Conservation (phyloP, 2,329 filamentous ascomycete species). For the Magnaporthiopsis incrustans region DNA sequence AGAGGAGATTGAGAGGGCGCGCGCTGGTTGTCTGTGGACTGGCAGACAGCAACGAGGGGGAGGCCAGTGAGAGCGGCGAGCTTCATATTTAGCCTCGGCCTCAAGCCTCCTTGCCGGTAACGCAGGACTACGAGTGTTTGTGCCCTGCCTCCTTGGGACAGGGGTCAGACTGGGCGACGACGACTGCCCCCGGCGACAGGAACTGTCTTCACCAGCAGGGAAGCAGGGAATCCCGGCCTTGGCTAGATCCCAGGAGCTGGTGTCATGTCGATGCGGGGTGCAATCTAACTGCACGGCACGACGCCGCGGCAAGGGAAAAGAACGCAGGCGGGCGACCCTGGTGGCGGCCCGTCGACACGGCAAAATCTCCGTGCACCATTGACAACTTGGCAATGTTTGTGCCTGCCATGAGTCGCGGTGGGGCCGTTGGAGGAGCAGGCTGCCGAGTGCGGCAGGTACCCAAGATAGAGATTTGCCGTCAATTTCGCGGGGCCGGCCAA, state of each 20-base stretch:
- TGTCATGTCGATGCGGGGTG: not conserved
- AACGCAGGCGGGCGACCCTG: too few relatives aligned
- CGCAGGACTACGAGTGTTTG: too few relatives aligned
- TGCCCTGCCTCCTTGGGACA: too few relatives aligned
- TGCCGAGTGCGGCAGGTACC: not conserved
- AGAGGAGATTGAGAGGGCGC: not conserved
- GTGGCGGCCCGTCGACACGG: too few relatives aligned
- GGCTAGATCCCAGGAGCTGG: not conserved
- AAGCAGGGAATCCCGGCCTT: not conserved
- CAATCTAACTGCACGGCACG: not conserved
- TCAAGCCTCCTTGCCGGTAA: too few relatives aligned
- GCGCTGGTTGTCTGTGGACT: not conserved
- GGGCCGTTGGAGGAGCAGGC: too few relatives aligned
- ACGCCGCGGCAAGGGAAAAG: too few relatives aligned
- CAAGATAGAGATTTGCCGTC: not conserved
- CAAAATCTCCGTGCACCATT: too few relatives aligned
- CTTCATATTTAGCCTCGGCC: not conserved
- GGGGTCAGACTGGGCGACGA: too few relatives aligned
- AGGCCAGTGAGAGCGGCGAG: not conserved
- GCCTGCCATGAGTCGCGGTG: too few relatives aligned
- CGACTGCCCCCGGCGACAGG: not conserved
- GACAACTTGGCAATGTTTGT: too few relatives aligned
- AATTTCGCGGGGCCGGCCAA: not conserved
- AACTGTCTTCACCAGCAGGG: too few relatives aligned
- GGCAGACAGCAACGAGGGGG: not conserved